Evolutionary conservation across 352 stramenopile genomes (phyloP), one percentile per base, ranked within the genome.

Genomic region (Globisporangium mamillatum): DNA sequence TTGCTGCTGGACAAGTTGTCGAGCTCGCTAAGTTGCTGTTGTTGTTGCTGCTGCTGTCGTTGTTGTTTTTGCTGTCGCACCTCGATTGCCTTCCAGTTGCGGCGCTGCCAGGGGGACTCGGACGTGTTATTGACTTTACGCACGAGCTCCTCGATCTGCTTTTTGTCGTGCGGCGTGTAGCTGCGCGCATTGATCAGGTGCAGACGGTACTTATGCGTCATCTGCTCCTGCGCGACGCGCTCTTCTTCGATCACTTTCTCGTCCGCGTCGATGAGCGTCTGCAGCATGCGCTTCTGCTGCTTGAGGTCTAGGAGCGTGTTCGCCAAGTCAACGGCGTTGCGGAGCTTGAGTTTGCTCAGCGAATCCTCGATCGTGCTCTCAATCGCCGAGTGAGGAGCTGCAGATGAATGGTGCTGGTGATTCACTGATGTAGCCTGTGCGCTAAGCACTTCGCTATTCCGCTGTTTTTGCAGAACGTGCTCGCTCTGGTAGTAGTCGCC

Each of bases 241-340:
- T 94, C 84, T 36, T 91, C 79, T 10, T 92, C 82, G 46, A 94
- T 90, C 36, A 89, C 81, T 22, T 78, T 77, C 2, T 76, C 63
- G 55, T 94, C 84, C 6, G 79, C 75, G 20, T 92, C 86, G 34
- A 94, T 90, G 25, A 94, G 62, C 14, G 76, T 78, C 53, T 90
- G 79, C 16, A 90, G 75, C 63, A 91, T 65, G 0, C 78, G 75
- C 46, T 89, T 91, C 66, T 94, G 81, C 61, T 94, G 80, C 58
- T 89, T 89, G 9, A 67, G 68, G 18, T 82, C 80, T 10, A 72
- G 48, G 0, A 90, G 56, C 20, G 78, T 73, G 61, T 86, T 86
- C 1, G 81, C 81, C 10, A 93, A 72, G 60, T 91, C 84, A 5
- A 91, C 82, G 0, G 84, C 84, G 54, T 91, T 93, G 25, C 79